These are phyloP conservation scores for Scheffersomyces spartinae DNA, from an alignment of 805 yeast species.

Conservation along the genomic window DNA sequence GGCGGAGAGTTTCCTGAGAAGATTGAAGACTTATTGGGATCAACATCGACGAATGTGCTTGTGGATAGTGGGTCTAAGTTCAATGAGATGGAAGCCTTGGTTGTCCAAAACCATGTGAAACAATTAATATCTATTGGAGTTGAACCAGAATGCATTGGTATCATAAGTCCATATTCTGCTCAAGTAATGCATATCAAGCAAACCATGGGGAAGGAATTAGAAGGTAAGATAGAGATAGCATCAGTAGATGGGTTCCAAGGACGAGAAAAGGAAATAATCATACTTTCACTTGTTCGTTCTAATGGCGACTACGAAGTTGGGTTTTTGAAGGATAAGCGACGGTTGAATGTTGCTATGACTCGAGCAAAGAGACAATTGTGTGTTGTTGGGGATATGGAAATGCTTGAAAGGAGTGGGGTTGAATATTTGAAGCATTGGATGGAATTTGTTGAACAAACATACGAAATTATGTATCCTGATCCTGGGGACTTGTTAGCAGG, in stretches of 20 bases:
- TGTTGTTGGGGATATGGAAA: conserved; percentile 77
- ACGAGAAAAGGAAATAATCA: conserved; percentile 80
- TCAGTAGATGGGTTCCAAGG: conserved; percentile 98
- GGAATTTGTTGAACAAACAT: conserved; percentile 53
- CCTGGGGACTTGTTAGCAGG: no score
- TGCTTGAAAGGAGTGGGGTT: conserved; percentile 34
- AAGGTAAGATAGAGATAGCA: conserved; percentile 54
- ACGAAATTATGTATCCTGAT: conserved; percentile 56
- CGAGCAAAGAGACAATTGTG: conserved; percentile 79
- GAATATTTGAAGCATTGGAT: conserved; percentile 56
- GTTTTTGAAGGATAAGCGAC: conserved; percentile 63
- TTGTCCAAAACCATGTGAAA: conserved; percentile 48
- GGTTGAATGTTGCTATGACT: conserved; percentile 90
- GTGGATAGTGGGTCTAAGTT: conserved; percentile 41
- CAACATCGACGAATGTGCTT: conserved; percentile 5
- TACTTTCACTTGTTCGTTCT: conserved; percentile 72
- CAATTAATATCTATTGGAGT: conserved; percentile 44
- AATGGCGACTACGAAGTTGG: conserved; percentile 67
- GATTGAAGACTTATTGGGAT: conserved; percentile 19
- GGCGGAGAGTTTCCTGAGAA: conserved; percentile 75
- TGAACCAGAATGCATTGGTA: conserved; percentile 50
- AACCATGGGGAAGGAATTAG: conserved; percentile 8
- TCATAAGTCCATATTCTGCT: conserved; percentile 85
- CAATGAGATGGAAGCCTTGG: conserved; percentile 64
- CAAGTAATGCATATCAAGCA: conserved; percentile 47